Base-by-base conservation (phyloP, 148 eudicot species). In the Persicaria tinctoria region DNA sequence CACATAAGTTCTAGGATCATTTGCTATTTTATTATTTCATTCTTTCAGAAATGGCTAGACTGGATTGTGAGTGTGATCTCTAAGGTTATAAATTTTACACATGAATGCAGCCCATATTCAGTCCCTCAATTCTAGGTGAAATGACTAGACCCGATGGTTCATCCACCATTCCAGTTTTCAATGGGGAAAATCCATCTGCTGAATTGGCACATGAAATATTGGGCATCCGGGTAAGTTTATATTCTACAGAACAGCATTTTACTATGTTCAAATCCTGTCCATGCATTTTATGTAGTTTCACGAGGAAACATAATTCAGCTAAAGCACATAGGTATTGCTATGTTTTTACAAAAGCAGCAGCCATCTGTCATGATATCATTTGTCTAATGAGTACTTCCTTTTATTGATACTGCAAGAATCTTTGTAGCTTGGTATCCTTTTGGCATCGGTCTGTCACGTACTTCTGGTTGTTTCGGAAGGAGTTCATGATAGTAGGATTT, bases 61-160 rank as follows among this genome's bases (percentile, higher is more conserved):
- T 32, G 41, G 41, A 32, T 10, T 64, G 17, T 13, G 12, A 64
- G 18, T 41, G 41, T 64, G 45, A 27, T 23, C 14, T 62, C 68
- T 23, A 41, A 27, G 69, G 70, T 5, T 64, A 64, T 32, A 64
- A 64, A 7, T 64, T 66, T 16, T 41, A 13, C 46, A 44, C 70
- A 66, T 2, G 41, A 3, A 32, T 66, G 76, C 88, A 94, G 98
- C 93, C 98, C 68, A 85, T 91, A 13, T 90, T 88, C 82, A 90
- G 97, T 77, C 89, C 97, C 56, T 93, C 98, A 38, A 83, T 90
- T 72, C 78, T 94, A 57, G 90, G 92, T 50, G 98, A 94, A 80
- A 91, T 94, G 74, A 86, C 92, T 46, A 88, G 96, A 82, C 96
- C 98, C 23, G 97, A 94, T 80, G 97, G 96, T 51, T 84, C 85